Percentiles rank a stretch among this genome's conserved stretches.
Conservation (phyloP, 1,284 basidiomycete genomes). For the Lentinus polychrous region DNA sequence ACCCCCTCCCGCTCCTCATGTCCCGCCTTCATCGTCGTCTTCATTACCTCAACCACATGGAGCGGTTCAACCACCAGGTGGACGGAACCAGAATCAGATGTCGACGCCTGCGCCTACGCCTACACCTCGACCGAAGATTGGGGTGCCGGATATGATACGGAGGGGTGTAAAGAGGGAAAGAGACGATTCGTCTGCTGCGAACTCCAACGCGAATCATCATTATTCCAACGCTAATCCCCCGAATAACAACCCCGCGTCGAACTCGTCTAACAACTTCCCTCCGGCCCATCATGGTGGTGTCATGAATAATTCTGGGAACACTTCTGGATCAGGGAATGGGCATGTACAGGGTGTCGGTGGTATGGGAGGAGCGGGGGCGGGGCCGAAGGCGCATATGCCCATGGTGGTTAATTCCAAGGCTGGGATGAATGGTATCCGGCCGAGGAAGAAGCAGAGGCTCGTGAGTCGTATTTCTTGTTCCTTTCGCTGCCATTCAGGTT, state of each 20-base stretch:
- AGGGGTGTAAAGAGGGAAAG: constrained; percentile 43
- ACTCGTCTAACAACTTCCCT: background rate
- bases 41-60: background rate
- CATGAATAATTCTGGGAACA: too few relatives aligned
- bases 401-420: constrained; percentile 37
- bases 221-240: constrained; percentile 18
- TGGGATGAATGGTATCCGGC: constrained; percentile 40
- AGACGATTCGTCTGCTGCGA: constrained; percentile 19
- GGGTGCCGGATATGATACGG: constrained; percentile 15
- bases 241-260: background rate
- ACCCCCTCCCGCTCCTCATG: background rate
- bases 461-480: constrained; percentile 33
- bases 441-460: constrained; percentile 71
- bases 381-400: background rate
- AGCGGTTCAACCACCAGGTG: background rate
- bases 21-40: background rate
- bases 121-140: constrained; percentile 17
- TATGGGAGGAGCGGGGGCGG: too few relatives aligned
- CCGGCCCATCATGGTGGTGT: background rate
- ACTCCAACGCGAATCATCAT: constrained; percentile 3
- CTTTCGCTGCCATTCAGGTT: too few relatives aligned
- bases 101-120: constrained; percentile 20
- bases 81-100: constrained; percentile 5
- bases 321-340: too few relatives aligned
- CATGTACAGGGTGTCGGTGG: too few relatives aligned